Conservation (phyloP, 768 basidiomycete species). For the Lactarius vividus region DNA sequence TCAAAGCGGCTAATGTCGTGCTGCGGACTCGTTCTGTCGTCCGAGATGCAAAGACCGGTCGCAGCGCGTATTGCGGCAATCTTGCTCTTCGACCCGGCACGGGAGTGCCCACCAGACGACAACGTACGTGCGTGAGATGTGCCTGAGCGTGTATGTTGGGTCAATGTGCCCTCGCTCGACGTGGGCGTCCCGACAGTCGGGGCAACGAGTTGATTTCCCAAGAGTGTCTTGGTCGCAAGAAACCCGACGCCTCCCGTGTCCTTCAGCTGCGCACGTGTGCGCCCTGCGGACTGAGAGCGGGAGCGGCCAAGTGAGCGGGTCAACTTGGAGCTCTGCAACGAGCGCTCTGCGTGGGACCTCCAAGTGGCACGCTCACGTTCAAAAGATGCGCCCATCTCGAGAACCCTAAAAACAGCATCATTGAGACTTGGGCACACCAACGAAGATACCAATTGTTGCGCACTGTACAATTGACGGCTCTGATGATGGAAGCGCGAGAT, state of each 20-base stretch:
- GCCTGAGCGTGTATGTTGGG: conserved; percentile 33
- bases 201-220: conserved; percentile 60
- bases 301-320: conserved; percentile 61
- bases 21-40: conserved; percentile 26
- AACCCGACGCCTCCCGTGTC: conserved; percentile 47
- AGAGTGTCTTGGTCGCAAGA: conserved; percentile 61
- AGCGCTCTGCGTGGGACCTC: conserved; percentile 59
- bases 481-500: conserved; percentile 56
- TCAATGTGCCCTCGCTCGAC: conserved; percentile 32
- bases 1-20: conserved; percentile 28
- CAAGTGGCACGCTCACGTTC: conserved; percentile 64
- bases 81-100: conserved; percentile 41
- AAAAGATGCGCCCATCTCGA: conserved; percentile 60
- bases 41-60: conserved; percentile 31
- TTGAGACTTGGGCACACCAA: not conserved
- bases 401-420: conserved; percentile 45
- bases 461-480: conserved; percentile 54
- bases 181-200: conserved; percentile 39
- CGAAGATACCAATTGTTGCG: conserved; percentile 26
- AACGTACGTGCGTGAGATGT: conserved; percentile 35
- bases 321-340: conserved; percentile 58
- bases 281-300: conserved; percentile 56
- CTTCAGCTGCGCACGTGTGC: conserved; percentile 31
- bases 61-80: conserved; percentile 36
- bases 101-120: conserved; percentile 32